Evolutionary conservation across 169 alveolate genomes (phyloP).

Genomic region (Blepharisma undulans): DNA sequence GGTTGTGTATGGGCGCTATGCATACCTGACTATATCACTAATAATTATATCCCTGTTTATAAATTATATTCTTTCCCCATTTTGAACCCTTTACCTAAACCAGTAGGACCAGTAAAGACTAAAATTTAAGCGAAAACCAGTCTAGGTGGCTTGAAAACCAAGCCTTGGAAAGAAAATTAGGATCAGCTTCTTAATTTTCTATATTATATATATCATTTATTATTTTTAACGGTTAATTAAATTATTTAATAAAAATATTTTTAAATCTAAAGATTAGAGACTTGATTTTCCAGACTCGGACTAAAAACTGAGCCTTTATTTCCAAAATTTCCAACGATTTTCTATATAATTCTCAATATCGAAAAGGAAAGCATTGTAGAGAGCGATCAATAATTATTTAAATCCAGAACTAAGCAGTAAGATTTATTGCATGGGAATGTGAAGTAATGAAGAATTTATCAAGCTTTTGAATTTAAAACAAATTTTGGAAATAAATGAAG

Average conservation of each 20-base stretch:
- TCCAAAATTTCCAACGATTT: slow-evolving; percentile 63
- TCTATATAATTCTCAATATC: slow-evolving; percentile 24
- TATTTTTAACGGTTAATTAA: no score
- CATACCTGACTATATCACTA: neutral
- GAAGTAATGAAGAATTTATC: slow-evolving; percentile 69
- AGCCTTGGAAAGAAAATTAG: neutral
- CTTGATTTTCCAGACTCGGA: slow-evolving; percentile 62
- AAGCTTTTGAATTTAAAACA: slow-evolving; percentile 51
- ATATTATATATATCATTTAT: no score
- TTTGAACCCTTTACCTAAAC: neutral
- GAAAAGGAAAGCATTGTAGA: slow-evolving; percentile 77
- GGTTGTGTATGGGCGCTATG: neutral
- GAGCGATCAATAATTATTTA: slow-evolving; percentile 80
- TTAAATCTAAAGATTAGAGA: neutral
- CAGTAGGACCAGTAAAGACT: neutral
- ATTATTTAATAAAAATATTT: no score
- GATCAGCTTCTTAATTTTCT: neutral
- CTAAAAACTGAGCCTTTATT: slow-evolving; percentile 76
- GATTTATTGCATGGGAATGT: slow-evolving; percentile 32
- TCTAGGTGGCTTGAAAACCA: neutral
- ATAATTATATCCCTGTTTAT: neutral
- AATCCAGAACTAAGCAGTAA: slow-evolving; percentile 64
- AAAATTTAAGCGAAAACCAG: neutral
- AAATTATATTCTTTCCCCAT: neutral
- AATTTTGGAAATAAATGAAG: slow-evolving; percentile 74